Conservation (phyloP, 805 yeast genomes). For the Kurtzmaniella fragi region DNA sequence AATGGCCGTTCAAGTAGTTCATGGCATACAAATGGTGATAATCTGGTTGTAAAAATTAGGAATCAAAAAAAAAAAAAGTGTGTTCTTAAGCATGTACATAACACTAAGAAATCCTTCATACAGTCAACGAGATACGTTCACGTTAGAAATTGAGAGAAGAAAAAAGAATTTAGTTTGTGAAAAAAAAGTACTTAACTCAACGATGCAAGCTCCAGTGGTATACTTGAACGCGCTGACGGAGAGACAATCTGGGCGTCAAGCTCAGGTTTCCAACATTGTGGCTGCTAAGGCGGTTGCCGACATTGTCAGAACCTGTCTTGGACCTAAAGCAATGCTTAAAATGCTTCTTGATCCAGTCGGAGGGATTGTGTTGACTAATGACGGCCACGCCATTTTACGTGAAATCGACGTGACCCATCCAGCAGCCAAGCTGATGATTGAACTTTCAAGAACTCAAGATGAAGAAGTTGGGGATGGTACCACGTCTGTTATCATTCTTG, state of each 20-base stretch:
- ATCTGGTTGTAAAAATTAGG: too few species aligned
- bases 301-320: slow-evolving; percentile 94
- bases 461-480: slow-evolving; percentile 99
- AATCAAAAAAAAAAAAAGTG: too few species aligned
- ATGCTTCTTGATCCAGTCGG: slow-evolving; percentile 97
- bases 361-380: slow-evolving; percentile 94
- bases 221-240: slow-evolving; percentile 73
- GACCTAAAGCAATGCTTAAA: slow-evolving; percentile 98
- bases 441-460: slow-evolving; percentile 93
- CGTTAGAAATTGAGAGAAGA: too few species aligned
- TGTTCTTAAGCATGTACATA: too few species aligned
- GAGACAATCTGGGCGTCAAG: slow-evolving; percentile 94
- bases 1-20: slow-evolving; percentile 30
- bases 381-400: slow-evolving; percentile 96
- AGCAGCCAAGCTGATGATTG: slow-evolving; percentile 98
- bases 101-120: too few species aligned
- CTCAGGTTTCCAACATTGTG: slow-evolving; percentile 93
- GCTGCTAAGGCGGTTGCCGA: slow-evolving; percentile 99
- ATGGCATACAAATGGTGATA: slow-evolving; percentile 7
- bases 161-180: too few species aligned
- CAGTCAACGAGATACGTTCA: too few species aligned
- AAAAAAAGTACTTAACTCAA: slow-evolving; percentile 3
- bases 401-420: slow-evolving; percentile 98
- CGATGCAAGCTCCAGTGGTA: slow-evolving; percentile 45
- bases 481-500: slow-evolving; percentile 92